Evolutionary conservation across 2,329 filamentous ascomycete genomes (phyloP).

Genomic region (Alternaria ventricosa): DNA sequence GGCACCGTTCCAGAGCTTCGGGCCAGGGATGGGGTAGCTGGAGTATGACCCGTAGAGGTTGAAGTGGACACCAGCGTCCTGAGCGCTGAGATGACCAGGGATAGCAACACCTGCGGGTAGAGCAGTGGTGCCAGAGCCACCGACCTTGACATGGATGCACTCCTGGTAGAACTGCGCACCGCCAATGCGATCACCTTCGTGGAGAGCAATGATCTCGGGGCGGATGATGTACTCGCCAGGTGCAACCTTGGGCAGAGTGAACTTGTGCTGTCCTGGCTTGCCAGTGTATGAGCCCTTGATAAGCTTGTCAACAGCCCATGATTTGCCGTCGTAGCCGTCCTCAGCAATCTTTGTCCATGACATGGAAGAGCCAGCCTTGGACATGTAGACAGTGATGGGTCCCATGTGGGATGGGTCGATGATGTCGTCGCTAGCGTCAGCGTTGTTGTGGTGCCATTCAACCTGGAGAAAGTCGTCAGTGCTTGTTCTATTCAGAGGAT

Average conservation of each 20-base stretch:
- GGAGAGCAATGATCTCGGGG: conserved; percentile 55
- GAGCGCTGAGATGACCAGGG: conserved; percentile 50
- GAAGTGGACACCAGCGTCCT: conserved; percentile 51
- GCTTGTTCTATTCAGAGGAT: not conserved
- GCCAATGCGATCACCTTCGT: conserved; percentile 45
- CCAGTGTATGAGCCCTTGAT: conserved; percentile 36
- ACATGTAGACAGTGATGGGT: conserved; percentile 61
- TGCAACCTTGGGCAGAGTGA: conserved; percentile 51
- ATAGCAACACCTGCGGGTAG: conserved; percentile 55
- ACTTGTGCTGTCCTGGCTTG: conserved; percentile 50
- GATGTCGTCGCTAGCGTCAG: conserved; percentile 56
- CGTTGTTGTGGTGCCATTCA: conserved; percentile 61
- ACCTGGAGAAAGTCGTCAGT: conserved; percentile 19
- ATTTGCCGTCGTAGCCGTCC: conserved; percentile 42
- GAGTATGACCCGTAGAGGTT: conserved; percentile 48
- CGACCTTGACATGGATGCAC: conserved; percentile 52
- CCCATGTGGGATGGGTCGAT: conserved; percentile 60
- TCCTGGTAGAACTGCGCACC: conserved; percentile 56
- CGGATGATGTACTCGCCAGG: conserved; percentile 53
- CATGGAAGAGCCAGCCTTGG: conserved; percentile 51
- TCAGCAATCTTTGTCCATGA: conserved; percentile 58
- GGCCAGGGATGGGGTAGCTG: conserved; percentile 48
- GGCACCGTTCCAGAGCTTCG: conserved; percentile 42
- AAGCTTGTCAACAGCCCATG: conserved; percentile 51
- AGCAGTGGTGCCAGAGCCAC: conserved; percentile 36